A percentile compares a stretch with the other conserved stretches of the same genome.
Conservation (phyloP, 2,329 filamentous ascomycete genomes). For the Nakataea oryzae region DNA sequence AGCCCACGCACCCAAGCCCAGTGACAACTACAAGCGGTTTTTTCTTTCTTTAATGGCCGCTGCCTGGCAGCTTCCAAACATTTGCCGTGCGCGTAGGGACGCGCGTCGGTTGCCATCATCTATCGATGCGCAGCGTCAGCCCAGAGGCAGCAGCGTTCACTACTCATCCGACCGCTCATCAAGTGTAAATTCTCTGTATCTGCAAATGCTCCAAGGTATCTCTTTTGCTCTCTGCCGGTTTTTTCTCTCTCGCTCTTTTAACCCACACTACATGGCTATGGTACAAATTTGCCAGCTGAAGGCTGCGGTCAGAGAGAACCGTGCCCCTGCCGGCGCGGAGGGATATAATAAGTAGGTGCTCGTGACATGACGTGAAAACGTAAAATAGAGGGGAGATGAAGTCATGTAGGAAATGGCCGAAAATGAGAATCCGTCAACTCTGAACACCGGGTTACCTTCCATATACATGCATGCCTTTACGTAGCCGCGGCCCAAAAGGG, state of each 20-base stretch:
- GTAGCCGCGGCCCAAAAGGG: neutral
- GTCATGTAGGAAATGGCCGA: neutral
- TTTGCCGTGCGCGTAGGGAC: neutral
- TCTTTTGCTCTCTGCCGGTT: neutral
- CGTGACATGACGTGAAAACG: neutral
- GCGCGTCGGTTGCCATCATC: neutral
- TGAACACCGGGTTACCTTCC: neutral
- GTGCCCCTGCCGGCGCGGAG: no score
- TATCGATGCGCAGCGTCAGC: neutral
- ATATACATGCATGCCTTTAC: slow-evolving; percentile 1
- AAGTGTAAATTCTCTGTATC: neutral
- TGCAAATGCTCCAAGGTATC: neutral
- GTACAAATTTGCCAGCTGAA: neutral
- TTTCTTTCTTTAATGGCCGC: no score
- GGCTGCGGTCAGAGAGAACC: neutral
- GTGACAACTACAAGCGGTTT: no score
- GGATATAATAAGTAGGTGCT: neutral
- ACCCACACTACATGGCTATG: neutral
- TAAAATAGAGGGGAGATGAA: neutral
- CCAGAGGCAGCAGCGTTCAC: neutral
- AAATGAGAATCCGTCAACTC: neutral
- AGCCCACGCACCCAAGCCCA: no score
- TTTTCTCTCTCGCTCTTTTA: neutral
- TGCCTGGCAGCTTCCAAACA: neutral
- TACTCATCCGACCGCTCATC: neutral